Evolutionary conservation across 306 rosid species (phyloP).

Genomic region (Fagus sylvatica): DNA sequence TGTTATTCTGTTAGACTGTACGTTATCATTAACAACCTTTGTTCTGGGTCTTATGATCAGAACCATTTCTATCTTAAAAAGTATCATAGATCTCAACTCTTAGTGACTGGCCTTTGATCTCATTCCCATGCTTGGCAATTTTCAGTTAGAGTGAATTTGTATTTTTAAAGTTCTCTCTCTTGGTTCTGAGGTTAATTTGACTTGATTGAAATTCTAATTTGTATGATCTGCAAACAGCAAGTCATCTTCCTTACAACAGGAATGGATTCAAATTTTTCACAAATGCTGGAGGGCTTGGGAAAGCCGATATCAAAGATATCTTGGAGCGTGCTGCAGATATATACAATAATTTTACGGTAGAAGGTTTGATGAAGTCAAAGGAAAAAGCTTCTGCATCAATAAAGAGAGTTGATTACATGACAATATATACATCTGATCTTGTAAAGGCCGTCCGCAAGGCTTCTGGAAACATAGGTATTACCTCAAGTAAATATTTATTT

Average conservation of each 20-base stretch:
- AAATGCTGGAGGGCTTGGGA: slow-evolving; percentile 88
- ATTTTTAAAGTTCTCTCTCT: not conserved
- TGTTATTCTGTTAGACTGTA: slow-evolving; percentile 11
- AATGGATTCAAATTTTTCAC: slow-evolving; percentile 97
- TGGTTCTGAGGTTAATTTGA: not conserved
- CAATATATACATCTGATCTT: slow-evolving; percentile 75
- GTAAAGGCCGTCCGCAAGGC: slow-evolving; percentile 87
- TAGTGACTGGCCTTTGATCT: not conserved
- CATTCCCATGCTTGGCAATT: not conserved
- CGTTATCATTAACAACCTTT: slow-evolving; percentile 15
- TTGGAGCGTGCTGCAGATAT: slow-evolving; percentile 80
- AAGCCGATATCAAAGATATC: slow-evolving; percentile 85
- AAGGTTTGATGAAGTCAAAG: slow-evolving; percentile 48
- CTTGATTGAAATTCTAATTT: not conserved
- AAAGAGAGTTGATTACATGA: slow-evolving; percentile 78
- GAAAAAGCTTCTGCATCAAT: slow-evolving; percentile 49
- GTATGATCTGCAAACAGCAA: slow-evolving; percentile 56
- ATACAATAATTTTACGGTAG: slow-evolving; percentile 61
- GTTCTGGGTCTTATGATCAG: slow-evolving; percentile 7
- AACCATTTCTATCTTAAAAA: not conserved
- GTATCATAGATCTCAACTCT: not conserved
- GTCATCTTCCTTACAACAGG: slow-evolving; percentile 96
- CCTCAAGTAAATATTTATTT: slow-evolving; percentile 31
- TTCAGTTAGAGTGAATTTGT: not conserved
- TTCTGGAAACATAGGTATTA: slow-evolving; percentile 78